A percentile compares a stretch with the other conserved stretches of the same genome.
Evolutionary conservation across 495 filamentous ascomycete species (phyloP).

Genomic region (Annulohypoxylon bovei): DNA sequence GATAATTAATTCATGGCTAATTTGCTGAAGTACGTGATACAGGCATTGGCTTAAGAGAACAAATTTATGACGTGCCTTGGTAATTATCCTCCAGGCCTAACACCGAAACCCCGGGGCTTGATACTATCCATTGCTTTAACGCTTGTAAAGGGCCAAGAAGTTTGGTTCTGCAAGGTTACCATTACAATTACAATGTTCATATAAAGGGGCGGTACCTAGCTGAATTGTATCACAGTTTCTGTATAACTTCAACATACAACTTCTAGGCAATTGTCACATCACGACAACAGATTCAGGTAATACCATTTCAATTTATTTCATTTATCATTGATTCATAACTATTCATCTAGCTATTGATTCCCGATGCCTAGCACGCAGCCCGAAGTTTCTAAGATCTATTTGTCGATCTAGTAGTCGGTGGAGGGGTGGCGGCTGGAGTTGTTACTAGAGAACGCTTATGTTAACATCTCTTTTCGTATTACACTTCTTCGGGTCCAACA

Average conservation of each 20-base stretch:
- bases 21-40: background rate
- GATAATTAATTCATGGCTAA: background rate
- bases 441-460: slow-evolving; percentile 11
- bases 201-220: background rate
- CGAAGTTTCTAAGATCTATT: background rate
- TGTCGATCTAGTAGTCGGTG: slow-evolving; percentile 38
- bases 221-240: background rate
- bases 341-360: slow-evolving; percentile 3
- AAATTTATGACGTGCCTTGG: background rate
- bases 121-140: background rate
- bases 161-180: background rate
- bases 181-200: background rate
- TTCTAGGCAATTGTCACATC: background rate
- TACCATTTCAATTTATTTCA: slow-evolving; percentile 9
- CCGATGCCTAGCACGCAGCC: background rate
- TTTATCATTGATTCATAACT: slow-evolving; percentile 25
- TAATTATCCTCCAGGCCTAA: background rate
- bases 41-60: background rate
- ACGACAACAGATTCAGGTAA: background rate
- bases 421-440: slow-evolving; percentile 25
- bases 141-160: background rate
- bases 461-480: background rate
- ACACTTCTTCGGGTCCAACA: background rate
- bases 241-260: background rate
- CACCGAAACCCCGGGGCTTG: background rate